These are phyloP conservation scores for Stephania yunnanensis DNA, from an alignment of 164 flowering plant species.

Conservation along the genomic window DNA sequence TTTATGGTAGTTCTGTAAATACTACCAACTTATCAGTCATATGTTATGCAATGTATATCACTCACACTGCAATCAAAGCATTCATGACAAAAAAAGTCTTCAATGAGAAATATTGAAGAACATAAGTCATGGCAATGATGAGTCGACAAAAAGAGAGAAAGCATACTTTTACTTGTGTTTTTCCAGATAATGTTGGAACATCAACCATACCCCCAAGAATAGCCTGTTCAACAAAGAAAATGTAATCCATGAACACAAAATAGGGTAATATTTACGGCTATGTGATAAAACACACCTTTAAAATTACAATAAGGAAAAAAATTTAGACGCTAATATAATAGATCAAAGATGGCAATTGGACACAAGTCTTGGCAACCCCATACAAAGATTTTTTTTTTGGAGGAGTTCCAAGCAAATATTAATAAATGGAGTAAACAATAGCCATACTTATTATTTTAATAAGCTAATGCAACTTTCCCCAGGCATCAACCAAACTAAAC, in stretches of 20 bases:
- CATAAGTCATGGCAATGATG: not conserved
- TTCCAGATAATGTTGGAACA: constrained; percentile 80
- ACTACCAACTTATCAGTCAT: too few relatives aligned
- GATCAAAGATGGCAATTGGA: not conserved
- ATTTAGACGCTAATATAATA: too few relatives aligned
- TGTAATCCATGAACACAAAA: not conserved
- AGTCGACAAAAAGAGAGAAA: constrained; percentile 4
- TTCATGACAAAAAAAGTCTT: too few relatives aligned
- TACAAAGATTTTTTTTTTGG: not conserved
- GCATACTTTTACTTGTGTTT: constrained; percentile 52
- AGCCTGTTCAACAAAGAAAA: constrained; percentile 45
- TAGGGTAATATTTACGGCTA: not conserved
- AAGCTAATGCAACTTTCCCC: not conserved
- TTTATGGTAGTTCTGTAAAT: too few relatives aligned
- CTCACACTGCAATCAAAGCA: too few relatives aligned
- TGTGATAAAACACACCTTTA: not conserved
- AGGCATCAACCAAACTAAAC: not conserved
- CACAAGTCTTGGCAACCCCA: not conserved
- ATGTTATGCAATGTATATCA: too few relatives aligned
- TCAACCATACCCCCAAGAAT: constrained; percentile 84
- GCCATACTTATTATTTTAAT: too few relatives aligned
- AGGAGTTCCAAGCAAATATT: not conserved
- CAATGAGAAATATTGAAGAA: not conserved
- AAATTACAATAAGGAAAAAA: not conserved
- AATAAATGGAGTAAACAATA: too few relatives aligned